A percentile compares a stretch with the other conserved stretches of the same genome.
These are phyloP conservation scores for Yueomyces sp. DNA, from an alignment of 805 yeast genomes.

Conservation along the genomic window DNA sequence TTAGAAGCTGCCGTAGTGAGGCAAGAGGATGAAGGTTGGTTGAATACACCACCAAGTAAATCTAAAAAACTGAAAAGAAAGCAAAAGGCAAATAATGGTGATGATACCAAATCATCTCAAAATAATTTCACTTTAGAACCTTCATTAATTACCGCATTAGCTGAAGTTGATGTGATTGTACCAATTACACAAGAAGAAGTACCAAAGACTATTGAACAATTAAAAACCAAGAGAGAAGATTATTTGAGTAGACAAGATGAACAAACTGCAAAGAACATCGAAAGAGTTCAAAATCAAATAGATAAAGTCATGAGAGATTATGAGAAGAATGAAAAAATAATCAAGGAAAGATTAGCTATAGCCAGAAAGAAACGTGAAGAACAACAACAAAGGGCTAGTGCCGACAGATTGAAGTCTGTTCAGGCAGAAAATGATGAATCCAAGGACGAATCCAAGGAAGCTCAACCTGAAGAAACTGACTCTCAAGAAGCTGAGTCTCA, in stretches of 20 bases:
- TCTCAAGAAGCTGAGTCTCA: too few species aligned
- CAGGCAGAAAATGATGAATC: too few species aligned
- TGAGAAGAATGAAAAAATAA: slow-evolving; percentile 28
- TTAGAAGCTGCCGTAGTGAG: slow-evolving; percentile 22
- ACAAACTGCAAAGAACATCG: slow-evolving; percentile 60
- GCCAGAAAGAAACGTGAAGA: background rate
- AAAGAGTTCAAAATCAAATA: slow-evolving; percentile 61
- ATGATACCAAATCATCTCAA: too few species aligned
- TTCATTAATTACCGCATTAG: slow-evolving; percentile 56
- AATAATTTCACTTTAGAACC: slow-evolving; percentile 59
- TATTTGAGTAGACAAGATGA: slow-evolving; percentile 62
- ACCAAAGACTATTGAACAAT: slow-evolving; percentile 43
- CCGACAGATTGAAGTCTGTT: slow-evolving; percentile 3
- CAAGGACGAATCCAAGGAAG: too few species aligned
- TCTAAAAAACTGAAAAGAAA: slow-evolving; percentile 37
- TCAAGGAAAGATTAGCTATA: slow-evolving; percentile 4
- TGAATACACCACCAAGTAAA: slow-evolving; percentile 29
- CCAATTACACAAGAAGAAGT: slow-evolving; percentile 69
- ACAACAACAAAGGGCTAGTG: slow-evolving; percentile 4
- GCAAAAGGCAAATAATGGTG: slow-evolving; percentile 18
- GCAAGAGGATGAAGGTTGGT: slow-evolving; percentile 33
- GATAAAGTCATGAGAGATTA: slow-evolving; percentile 48
- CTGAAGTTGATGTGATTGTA: slow-evolving; percentile 57
- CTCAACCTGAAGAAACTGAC: too few species aligned
- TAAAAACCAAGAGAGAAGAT: slow-evolving; percentile 56